Evolutionary conservation across 73 alveolate genomes (phyloP), one percentile per base, ranked within the genome.

Genomic region (Effrenium voratum): DNA sequence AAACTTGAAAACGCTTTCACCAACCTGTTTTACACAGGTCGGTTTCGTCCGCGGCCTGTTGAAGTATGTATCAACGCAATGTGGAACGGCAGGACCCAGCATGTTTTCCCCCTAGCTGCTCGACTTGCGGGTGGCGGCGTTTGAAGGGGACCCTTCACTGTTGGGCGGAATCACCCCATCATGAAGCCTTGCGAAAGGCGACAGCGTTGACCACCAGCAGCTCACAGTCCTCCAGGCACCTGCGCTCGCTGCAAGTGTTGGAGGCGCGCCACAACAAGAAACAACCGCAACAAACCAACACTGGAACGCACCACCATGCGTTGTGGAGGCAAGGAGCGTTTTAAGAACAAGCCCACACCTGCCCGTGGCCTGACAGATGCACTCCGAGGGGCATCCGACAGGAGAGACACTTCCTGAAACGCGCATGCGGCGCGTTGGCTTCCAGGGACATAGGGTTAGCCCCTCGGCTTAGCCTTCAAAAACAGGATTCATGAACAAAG

Each of bases 321-420:
- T 19, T 52, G 26, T 52, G 63, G 63, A 8, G 8, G 26, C 63
- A 52, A 52, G 8, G 63, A 19, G 26, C 63, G 8, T 52, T 19
- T 12, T 52, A 8, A 52, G 8, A 52, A 52, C 63, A 19, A 52
- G 26, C 19, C 63, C 63, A 52, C 63, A 8, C 63, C 19, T 8
- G 8, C 19, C 63, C 8, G 63, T 52, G 63, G 19, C 88, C 38
- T 66, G 73, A 90, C 68, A 5, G 76, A 63, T 55, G 97, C 97
- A 46, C 88, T 90, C 38, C 97, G 0, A 5, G 97, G 97, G 45
- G 97, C 97, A n/a, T 90, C 97, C 22, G 97, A 90, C 26, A 90
- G 57, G 76, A 90, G 50, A 40, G 97, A 86, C 86, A 90, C 88
- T 76, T 90, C 95, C 95, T 88, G 5, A 47, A 30, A 22, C 19